A percentile compares a stretch with the other conserved stretches of the same genome.
These are phyloP conservation scores for Aspergillus asperescens DNA, from an alignment of 495 filamentous ascomycete genomes.

Conservation along the genomic window DNA sequence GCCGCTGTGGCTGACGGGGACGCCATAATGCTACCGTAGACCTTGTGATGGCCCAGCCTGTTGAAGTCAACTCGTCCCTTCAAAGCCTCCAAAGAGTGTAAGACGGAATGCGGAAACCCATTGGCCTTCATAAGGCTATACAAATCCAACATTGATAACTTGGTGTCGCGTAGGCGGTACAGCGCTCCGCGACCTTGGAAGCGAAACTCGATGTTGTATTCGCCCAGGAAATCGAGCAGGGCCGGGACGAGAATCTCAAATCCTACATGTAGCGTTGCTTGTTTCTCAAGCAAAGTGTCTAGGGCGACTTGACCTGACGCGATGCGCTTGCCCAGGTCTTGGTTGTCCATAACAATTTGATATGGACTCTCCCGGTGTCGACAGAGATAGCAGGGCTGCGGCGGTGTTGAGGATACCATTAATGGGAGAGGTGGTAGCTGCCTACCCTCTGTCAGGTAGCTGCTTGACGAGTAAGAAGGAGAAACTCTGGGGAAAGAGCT, in stretches of 20 bases:
- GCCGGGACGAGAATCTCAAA: constrained; percentile 25
- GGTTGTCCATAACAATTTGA: too few relatives aligned
- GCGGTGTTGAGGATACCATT: constrained; percentile 19
- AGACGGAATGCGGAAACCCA: constrained; percentile 26
- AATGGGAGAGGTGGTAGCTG: constrained; percentile 7
- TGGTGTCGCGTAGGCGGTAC: background rate
- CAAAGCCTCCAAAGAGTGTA: constrained; percentile 48
- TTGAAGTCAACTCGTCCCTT: constrained; percentile 42
- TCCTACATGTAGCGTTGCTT: constrained; percentile 34
- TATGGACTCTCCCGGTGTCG: background rate
- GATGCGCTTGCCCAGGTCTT: too few relatives aligned
- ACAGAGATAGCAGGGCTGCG: constrained; percentile 21
- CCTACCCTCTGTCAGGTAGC: constrained; percentile 19
- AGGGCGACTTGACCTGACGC: too few relatives aligned
- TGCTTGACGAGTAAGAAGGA: constrained; percentile 16
- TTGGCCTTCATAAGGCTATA: constrained; percentile 27
- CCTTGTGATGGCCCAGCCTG: constrained; percentile 39
- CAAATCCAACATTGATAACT: constrained; percentile 24
- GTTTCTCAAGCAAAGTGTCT: too few relatives aligned
- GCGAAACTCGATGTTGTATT: too few relatives aligned
- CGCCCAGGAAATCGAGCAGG: background rate
- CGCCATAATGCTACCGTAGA: constrained; percentile 40
- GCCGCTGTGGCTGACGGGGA: constrained; percentile 48
- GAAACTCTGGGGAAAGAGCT: constrained; percentile 26
- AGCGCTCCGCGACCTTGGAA: too few relatives aligned